phyloP scores from a whole-genome alignment of 257 asterid species.

The Primulina huaijiensis region DNA sequence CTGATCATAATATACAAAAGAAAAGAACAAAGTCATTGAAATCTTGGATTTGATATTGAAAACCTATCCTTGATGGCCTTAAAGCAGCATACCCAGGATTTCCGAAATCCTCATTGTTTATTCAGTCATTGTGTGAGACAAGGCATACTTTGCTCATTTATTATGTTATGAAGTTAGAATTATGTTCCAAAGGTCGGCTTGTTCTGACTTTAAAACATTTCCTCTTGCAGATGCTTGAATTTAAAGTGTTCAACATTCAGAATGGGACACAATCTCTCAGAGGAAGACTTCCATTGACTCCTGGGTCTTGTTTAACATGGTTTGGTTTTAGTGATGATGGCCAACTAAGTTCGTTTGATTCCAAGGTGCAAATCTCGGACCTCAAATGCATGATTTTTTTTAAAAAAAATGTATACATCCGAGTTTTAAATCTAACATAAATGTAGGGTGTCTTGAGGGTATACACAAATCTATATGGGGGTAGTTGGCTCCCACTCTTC shows the following conservation, averaged over 20 bases:
- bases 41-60: not conserved
- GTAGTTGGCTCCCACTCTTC: constrained; percentile 93
- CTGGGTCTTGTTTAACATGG: constrained; percentile 86
- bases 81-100: too few species aligned
- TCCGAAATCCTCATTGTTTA: not conserved
- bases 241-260: constrained; percentile 63
- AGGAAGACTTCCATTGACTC: constrained; percentile 87
- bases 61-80: not conserved
- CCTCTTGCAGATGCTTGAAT: constrained; percentile 74
- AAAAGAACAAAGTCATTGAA: not conserved
- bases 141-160: not conserved
- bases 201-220: constrained; percentile 17
- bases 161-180: constrained; percentile 16
- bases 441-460: constrained; percentile 85
- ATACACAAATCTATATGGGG: constrained; percentile 73
- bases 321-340: constrained; percentile 97
- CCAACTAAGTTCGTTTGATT: constrained; percentile 81
- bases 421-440: constrained; percentile 21
- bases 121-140: not conserved
- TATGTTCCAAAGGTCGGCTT: constrained; percentile 16
- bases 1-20: not conserved
- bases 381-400: not conserved
- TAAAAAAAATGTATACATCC: constrained; percentile 12
- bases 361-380: constrained; percentile 58
- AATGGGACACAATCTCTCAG: constrained; percentile 49